A percentile compares a stretch with the other conserved stretches of the same genome.
phyloP scores from a whole-genome alignment of 345 rosid genomes.

The Noccaea caerulescens region DNA sequence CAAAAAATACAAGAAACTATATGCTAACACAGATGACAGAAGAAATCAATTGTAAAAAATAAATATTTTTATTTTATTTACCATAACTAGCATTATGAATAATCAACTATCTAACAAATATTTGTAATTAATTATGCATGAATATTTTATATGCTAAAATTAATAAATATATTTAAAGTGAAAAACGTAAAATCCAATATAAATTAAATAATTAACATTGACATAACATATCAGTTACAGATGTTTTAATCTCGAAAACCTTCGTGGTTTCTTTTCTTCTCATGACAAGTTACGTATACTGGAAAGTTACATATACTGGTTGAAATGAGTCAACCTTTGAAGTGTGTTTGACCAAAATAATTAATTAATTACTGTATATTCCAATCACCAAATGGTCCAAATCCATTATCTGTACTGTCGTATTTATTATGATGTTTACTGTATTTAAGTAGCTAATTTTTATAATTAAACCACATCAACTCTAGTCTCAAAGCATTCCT shows the following conservation, averaged over 20 bases:
- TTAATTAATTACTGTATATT: background rate
- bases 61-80: too few relatives aligned
- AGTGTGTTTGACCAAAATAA: conserved; percentile 7
- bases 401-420: background rate
- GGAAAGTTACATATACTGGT: background rate
- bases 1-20: too few relatives aligned
- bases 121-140: background rate
- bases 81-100: background rate
- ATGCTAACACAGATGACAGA: too few relatives aligned
- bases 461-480: conserved; percentile 15
- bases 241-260: background rate
- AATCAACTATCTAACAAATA: background rate
- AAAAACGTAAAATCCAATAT: background rate
- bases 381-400: conserved; percentile 3
- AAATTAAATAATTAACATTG: background rate
- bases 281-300: too few relatives aligned
- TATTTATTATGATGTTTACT: background rate
- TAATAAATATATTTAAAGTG: background rate
- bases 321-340: conserved; percentile 26
- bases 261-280: background rate
- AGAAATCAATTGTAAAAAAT: too few relatives aligned
- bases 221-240: background rate
- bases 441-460: background rate
- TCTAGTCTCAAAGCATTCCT: conserved; percentile 4
- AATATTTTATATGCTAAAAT: background rate